These are phyloP conservation scores for Emericellopsis cladophorae DNA, from an alignment of 2,329 filamentous ascomycete genomes.

Conservation along the genomic window DNA sequence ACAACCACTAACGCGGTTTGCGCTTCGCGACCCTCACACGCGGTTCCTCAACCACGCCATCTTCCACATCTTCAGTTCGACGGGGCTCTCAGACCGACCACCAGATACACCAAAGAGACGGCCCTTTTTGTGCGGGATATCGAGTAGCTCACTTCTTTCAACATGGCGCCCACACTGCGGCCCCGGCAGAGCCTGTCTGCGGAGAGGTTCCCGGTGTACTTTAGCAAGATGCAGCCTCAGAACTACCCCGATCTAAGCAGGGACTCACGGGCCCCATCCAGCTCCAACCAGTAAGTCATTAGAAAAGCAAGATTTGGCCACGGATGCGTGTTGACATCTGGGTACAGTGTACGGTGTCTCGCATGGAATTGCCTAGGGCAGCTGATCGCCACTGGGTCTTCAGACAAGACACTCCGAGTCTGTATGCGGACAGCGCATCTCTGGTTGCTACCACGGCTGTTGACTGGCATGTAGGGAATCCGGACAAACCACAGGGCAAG, in stretches of 20 bases:
- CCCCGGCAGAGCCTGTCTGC: constrained; percentile 49
- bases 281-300: constrained; percentile 8
- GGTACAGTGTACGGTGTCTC: constrained; percentile 57
- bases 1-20: too few relatives aligned
- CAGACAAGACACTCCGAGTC: constrained; percentile 58
- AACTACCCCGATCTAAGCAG: constrained; percentile 35
- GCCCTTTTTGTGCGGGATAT: too few relatives aligned
- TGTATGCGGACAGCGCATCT: constrained; percentile 33
- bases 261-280: not conserved
- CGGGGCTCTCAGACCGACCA: too few relatives aligned
- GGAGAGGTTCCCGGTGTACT: constrained; percentile 54
- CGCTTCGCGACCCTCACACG: too few relatives aligned
- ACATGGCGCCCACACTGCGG: constrained; percentile 28
- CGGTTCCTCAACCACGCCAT: too few relatives aligned
- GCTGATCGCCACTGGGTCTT: constrained; percentile 69
- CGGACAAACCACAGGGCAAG: constrained; percentile 60
- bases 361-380: constrained; percentile 82
- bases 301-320: not conserved
- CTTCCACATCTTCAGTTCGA: too few relatives aligned
- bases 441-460: not conserved
- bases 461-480: constrained; percentile 43
- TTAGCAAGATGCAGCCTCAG: constrained; percentile 58
- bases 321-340: not conserved
- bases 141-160: not conserved
- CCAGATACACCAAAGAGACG: too few relatives aligned